phyloP scores from a whole-genome alignment of 768 basidiomycete genomes.

The Mycena belliarum region DNA sequence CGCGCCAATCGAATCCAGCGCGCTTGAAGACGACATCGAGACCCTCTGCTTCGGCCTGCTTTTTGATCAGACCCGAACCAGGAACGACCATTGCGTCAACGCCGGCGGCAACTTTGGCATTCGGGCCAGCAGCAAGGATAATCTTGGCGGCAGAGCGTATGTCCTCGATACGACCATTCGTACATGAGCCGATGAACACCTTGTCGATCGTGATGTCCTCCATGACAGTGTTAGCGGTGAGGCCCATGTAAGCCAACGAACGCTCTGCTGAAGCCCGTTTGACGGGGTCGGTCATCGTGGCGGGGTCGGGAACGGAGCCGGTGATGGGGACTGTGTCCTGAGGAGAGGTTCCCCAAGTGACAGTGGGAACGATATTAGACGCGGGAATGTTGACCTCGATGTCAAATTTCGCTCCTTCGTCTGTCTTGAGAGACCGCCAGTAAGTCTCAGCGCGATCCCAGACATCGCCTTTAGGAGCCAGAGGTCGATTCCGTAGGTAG shows the following conservation, averaged over 20 bases:
- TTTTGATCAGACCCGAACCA: conserved; percentile 87
- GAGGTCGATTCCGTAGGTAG: conserved; percentile 79
- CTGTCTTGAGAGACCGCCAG: conserved; percentile 78
- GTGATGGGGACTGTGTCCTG: conserved; percentile 86
- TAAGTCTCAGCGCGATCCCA: conserved; percentile 88
- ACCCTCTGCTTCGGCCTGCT: conserved; percentile 89
- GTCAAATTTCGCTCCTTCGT: conserved; percentile 85
- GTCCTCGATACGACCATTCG: conserved; percentile 93
- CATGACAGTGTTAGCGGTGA: conserved; percentile 75
- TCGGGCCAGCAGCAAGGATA: conserved; percentile 69
- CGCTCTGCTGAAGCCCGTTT: conserved; percentile 73
- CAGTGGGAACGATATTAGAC: conserved; percentile 84
- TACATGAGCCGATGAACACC: conserved; percentile 93
- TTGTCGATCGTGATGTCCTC: conserved; percentile 82
- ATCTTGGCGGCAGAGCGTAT: conserved; percentile 83
- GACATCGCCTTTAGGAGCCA: conserved; percentile 79
- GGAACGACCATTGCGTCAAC: conserved; percentile 91
- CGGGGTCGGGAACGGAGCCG: conserved; percentile 77
- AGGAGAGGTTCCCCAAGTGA: conserved; percentile 93
- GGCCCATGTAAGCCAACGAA: conserved; percentile 85
- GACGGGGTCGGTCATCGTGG: conserved; percentile 59
- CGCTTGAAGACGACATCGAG: conserved; percentile 84
- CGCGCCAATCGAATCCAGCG: conserved; percentile 93
- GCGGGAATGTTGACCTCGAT: conserved; percentile 78
- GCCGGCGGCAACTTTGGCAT: conserved; percentile 70